Evolutionary conservation across 495 filamentous ascomycete species (phyloP), one percentile per base, ranked within the genome.

Genomic region (Neurospora sp.): DNA sequence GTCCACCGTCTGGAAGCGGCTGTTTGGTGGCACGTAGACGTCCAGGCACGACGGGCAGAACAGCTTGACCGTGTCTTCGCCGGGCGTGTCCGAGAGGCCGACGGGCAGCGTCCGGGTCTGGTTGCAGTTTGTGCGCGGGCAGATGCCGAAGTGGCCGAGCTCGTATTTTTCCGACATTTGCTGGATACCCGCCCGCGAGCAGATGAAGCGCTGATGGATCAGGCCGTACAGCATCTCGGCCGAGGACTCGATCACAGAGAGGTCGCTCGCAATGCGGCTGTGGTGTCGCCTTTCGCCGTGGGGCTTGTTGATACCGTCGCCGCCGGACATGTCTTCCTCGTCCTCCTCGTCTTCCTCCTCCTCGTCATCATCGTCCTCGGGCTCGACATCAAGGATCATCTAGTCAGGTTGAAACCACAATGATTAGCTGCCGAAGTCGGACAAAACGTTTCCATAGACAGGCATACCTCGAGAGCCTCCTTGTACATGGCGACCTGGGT

Each of bases 131-230:
- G 94, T 95, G 37, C 96, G 89, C 5, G 95, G 96, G 79, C 96
- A 99, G 70, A 90, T 89, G 40, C 96, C 96, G 75, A 99, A 99
- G 82, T 99, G 95, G 74, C 93, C 90, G 65, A 97, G 85, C 77
- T 97, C 94, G 85, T 98, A 98, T 79, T 99, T 99, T 80, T 99
- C 96, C 39, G 94, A 93, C 96, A 99, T 99, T 80, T 97, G 94
- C 79, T 97, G 95, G 71, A 99, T 98, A 22, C 96, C 96, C 7
- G 93, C 93, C 41, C 96, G 87, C n/a, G 94, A 97, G 72, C 94
- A 98, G 83, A 99, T 98, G 81, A 96, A 99, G 37, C 96, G 93
- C 83, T 98, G 96, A 82, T 99, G 96, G 78, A 99, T 99, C 31
- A 99, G 88, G 7, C 96, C 96, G 83, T 98, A 99, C 14, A 99